phyloP scores from a whole-genome alignment of 2,329 filamentous ascomycete species.

The Tolypocladium sp. region DNA sequence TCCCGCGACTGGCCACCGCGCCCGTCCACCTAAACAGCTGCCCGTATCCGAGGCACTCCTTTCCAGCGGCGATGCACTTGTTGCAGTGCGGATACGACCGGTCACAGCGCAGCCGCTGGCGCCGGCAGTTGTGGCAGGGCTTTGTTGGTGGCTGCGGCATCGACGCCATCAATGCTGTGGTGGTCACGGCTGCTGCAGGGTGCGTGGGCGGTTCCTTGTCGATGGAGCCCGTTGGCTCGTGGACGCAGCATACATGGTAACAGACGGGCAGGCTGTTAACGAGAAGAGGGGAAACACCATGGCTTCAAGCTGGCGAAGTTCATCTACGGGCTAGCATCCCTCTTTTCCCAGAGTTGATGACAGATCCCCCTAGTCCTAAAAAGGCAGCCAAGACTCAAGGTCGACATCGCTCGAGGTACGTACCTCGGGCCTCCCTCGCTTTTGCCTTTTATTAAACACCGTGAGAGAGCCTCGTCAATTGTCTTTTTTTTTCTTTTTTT shows the following conservation, averaged over 20 bases:
- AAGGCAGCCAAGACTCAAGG: slow-evolving; percentile 20
- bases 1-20: slow-evolving; percentile 32
- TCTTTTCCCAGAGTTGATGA: not conserved
- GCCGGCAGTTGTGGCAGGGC: slow-evolving; percentile 45
- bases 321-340: not conserved
- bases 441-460: not conserved
- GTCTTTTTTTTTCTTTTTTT: not conserved
- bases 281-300: not conserved
- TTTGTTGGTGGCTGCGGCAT: slow-evolving; percentile 16
- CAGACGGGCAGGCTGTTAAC: not conserved
- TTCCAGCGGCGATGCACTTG: slow-evolving; percentile 38
- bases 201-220: slow-evolving; percentile 2
- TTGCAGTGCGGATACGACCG: slow-evolving; percentile 40
- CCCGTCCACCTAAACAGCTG: slow-evolving; percentile 44
- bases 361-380: slow-evolving; percentile 15
- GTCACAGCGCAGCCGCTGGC: slow-evolving; percentile 43
- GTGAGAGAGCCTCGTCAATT: not conserved
- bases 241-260: slow-evolving; percentile 2
- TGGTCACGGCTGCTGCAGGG: not conserved
- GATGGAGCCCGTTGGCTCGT: slow-evolving; percentile 5
- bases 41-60: slow-evolving; percentile 44
- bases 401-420: not conserved
- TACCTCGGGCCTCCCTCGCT: not conserved
- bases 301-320: not conserved
- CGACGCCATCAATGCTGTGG: not conserved